These are phyloP conservation scores for Colletotrichum sp. DNA, from an alignment of 2,329 filamentous ascomycete genomes.

Conservation along the genomic window DNA sequence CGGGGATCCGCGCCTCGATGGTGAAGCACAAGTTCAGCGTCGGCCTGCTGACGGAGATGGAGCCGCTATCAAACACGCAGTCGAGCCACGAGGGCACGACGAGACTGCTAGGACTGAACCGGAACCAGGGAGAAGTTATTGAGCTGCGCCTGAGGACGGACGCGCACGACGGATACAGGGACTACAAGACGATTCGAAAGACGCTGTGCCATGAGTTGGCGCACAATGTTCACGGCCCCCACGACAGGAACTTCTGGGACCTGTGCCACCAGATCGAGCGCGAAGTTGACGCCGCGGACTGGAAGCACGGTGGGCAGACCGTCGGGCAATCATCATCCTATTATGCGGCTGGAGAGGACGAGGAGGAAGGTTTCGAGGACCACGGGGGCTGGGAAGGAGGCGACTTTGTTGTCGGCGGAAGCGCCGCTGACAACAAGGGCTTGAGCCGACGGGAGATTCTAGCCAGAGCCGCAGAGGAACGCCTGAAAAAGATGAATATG, in stretches of 20 bases:
- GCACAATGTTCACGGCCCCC: slow-evolving; percentile 86
- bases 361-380: slow-evolving; percentile 64
- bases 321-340: slow-evolving; percentile 69
- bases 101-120: slow-evolving; percentile 83
- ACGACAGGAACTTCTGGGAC: slow-evolving; percentile 90
- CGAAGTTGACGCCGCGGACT: slow-evolving; percentile 83
- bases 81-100: slow-evolving; percentile 73
- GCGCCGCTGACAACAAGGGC: slow-evolving; percentile 48
- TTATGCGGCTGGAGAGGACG: slow-evolving; percentile 55
- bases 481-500: slow-evolving; percentile 51
- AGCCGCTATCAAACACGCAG: slow-evolving; percentile 80
- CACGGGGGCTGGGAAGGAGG: slow-evolving; percentile 81
- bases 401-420: slow-evolving; percentile 74
- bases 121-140: slow-evolving; percentile 87
- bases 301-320: slow-evolving; percentile 71
- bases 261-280: slow-evolving; percentile 85
- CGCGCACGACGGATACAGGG: slow-evolving; percentile 89
- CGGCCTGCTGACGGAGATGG: slow-evolving; percentile 91
- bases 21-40: slow-evolving; percentile 83
- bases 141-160: slow-evolving; percentile 92
- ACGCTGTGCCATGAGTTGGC: slow-evolving; percentile 95
- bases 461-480: slow-evolving; percentile 75
- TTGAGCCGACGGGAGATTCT: slow-evolving; percentile 76
- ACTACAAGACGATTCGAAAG: slow-evolving; percentile 89
- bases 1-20: slow-evolving; percentile 87